Base-by-base conservation (phyloP, 2,329 filamentous ascomycete genomes). In the Clarireedia paspali region DNA sequence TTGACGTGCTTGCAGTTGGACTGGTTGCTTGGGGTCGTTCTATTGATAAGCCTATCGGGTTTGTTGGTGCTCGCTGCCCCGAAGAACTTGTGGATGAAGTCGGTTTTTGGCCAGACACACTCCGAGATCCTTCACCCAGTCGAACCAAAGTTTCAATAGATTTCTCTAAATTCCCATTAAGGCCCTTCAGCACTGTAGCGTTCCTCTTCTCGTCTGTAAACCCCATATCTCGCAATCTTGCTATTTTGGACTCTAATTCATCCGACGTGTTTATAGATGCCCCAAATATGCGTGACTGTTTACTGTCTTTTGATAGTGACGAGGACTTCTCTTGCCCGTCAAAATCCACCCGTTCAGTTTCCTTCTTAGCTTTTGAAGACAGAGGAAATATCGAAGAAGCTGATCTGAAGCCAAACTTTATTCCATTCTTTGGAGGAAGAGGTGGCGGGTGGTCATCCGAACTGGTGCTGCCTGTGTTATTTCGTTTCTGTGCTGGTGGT, bases 151-250 rank as follows among this genome's bases (percentile, higher is more conserved):
- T 83, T 70, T 97, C 92, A 46, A 97, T 83, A 0, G 92, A 84
- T 70, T 83, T 87, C 63, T 96, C 90, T 57, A 99, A 68, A 67
- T 94, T 91, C 4, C 92, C 91, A 66, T 87, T 85, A 30, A 95
- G 79, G 3, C 88, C 87, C 68, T 91, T 91, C 17, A 99, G 74
- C 26, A 96, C 84, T 52, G 87, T 83, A 4, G 83, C 78, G 67
- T 96, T 97, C 57, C 88, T 83, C 64, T 87, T 88, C 44, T 87
- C 84, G 68, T 99, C 91, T 4, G 75, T 76, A 66, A 99, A 99
- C 0, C 94, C 94, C 91, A 97, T 95, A 56, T 96, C 91, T 55
- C 84, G 82, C 56, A 99, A 74, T 52, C 83, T 84, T 3, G 77
- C 76, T 68, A 97, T 72, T 70, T 97, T 97, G 50, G 80, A 77